phyloP scores from a whole-genome alignment of 768 basidiomycete genomes.

The Cystobasidium tubakii region DNA sequence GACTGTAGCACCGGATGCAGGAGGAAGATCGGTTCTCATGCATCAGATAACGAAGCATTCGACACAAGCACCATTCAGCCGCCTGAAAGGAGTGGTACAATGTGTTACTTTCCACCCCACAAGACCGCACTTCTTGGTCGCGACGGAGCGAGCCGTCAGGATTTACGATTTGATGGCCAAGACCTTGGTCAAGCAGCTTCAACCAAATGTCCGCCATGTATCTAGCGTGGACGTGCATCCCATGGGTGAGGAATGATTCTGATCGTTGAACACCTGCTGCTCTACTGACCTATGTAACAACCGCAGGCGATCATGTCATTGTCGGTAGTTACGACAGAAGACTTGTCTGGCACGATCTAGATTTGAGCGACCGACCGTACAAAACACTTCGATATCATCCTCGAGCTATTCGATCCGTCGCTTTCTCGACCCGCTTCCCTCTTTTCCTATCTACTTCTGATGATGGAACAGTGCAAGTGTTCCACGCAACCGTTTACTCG shows the following conservation, averaged over 20 bases:
- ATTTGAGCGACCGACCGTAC: slow-evolving; percentile 92
- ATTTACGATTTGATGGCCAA: slow-evolving; percentile 92
- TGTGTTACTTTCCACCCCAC: slow-evolving; percentile 87
- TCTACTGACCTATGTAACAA: too few relatives aligned
- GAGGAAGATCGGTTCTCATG: slow-evolving; percentile 83
- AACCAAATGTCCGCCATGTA: slow-evolving; percentile 94
- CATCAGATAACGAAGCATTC: slow-evolving; percentile 89
- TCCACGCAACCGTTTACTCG: slow-evolving; percentile 88
- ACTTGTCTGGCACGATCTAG: slow-evolving; percentile 97
- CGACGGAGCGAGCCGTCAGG: slow-evolving; percentile 92
- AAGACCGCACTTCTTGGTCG: slow-evolving; percentile 95
- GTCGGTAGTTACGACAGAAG: slow-evolving; percentile 97
- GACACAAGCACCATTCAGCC: slow-evolving; percentile 96
- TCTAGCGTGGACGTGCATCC: slow-evolving; percentile 96
- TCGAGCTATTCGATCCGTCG: slow-evolving; percentile 82
- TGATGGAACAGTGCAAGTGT: slow-evolving; percentile 92
- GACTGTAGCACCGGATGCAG: slow-evolving; percentile 65
- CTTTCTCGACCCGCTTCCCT: slow-evolving; percentile 90
- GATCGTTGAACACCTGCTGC: not conserved
- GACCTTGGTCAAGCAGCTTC: slow-evolving; percentile 84
- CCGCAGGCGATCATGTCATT: slow-evolving; percentile 84
- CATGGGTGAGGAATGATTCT: slow-evolving; percentile 44
- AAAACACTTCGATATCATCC: slow-evolving; percentile 89
- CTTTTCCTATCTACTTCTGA: slow-evolving; percentile 95
- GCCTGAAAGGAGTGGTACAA: slow-evolving; percentile 84